Base-by-base conservation (phyloP, 2,329 filamentous ascomycete genomes). In the Dothiorella sarmentorum region DNA sequence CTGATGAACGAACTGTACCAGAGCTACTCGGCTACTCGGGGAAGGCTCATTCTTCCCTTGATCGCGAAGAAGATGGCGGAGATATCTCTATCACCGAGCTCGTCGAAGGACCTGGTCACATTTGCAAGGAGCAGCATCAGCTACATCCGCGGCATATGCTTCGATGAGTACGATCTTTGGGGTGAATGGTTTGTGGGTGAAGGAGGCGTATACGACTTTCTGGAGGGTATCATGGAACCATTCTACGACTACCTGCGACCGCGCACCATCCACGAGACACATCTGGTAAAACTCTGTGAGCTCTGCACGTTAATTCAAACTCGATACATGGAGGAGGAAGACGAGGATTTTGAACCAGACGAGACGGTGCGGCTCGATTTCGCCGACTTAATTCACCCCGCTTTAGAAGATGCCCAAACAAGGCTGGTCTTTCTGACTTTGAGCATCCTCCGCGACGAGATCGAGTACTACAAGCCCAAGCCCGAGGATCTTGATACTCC, bases 91-190 rank as follows among this genome's bases (percentile, higher is more conserved):
- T 80, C 82, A 11, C 82, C 84, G 0, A 84, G 81, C 63, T 82
- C 82, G 11, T 82, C 81, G 1, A 83, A 82, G 56, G 85, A 88
- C 63, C 73, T 88, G n/a, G 81, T 88, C 11, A 74, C 81, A 0
- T 88, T 88, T 71, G 83, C 85, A 15, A 79, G 85, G 52, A 80
- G 80, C 45, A 84, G 83, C 63, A 85, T 88, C 60, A 82, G 83
- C 67, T 88, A 86, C 64, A 80, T 86, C 57, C 82, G 84, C 53
- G 83, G 83, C 3, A 80, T 88, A 15, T 88, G 85, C 63, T 73
- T 85, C 56, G 85, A 88, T 63, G 85, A 88, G 67, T 85, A 85
- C 67, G 84, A 86, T 56, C 72, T 88, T 7, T 88, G 85, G 84
- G 77, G 78, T 4, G 82, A 86, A 67, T 86, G 84, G 84, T 86